Evolutionary conservation across 371 early-diverging fungal species (phyloP).

Genomic region (Lichtheimia ramosa): DNA sequence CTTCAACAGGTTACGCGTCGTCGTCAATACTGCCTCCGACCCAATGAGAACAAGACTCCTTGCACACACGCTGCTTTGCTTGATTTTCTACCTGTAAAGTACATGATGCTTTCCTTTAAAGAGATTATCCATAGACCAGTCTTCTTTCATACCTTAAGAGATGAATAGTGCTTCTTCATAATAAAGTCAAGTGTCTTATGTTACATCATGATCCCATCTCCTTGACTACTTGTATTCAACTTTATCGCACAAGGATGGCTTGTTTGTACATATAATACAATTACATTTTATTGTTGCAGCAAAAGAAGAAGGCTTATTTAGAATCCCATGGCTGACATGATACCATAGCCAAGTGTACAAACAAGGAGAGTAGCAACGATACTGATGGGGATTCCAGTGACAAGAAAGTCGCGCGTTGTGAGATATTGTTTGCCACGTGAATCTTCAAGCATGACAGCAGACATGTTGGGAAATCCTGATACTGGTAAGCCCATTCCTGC

Average conservation of each 20-base stretch:
- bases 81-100: too few species aligned
- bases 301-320: background rate
- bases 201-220: too few species aligned
- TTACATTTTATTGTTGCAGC: background rate
- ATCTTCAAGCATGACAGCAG: slow-evolving; percentile 89
- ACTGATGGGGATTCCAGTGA: slow-evolving; percentile 75
- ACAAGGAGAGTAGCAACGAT: slow-evolving; percentile 67
- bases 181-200: background rate
- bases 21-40: too few species aligned
- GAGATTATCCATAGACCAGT: background rate
- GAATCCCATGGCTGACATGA: slow-evolving; percentile 56
- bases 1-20: too few species aligned
- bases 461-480: slow-evolving; percentile 81
- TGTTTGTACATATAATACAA: background rate
- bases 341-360: slow-evolving; percentile 69
- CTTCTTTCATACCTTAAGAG: too few species aligned
- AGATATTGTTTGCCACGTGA: slow-evolving; percentile 86
- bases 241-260: background rate
- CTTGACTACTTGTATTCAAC: too few species aligned
- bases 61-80: too few species aligned
- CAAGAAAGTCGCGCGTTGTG: slow-evolving; percentile 76
- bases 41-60: too few species aligned
- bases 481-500: slow-evolving; percentile 47
- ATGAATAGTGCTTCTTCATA: too few species aligned
- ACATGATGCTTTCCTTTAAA: too few species aligned